These are phyloP conservation scores for Parmelia sp. DNA, from an alignment of 495 filamentous ascomycete species.

Conservation along the genomic window DNA sequence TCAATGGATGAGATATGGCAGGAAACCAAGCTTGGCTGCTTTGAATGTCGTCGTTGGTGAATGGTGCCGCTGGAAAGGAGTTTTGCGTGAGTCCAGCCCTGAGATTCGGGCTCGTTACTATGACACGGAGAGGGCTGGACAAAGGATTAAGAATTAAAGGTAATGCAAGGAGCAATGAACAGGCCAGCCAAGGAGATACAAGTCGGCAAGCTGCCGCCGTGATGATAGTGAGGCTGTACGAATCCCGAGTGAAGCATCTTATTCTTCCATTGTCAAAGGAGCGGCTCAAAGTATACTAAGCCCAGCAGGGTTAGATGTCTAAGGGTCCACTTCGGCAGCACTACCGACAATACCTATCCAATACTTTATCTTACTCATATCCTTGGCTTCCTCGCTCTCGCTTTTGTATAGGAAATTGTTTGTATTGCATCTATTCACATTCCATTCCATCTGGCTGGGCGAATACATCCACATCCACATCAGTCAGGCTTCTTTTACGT, in stretches of 20 bases:
- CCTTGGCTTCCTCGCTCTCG: no score
- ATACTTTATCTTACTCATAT: no score
- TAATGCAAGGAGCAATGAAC: background rate
- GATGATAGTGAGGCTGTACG: background rate
- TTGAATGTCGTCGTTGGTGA: background rate
- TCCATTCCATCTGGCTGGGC: background rate
- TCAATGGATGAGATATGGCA: background rate
- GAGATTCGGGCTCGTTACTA: background rate
- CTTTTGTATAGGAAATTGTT: no score
- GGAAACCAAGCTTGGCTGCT: background rate
- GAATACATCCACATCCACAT: background rate
- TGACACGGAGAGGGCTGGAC: background rate
- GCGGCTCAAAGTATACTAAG: background rate
- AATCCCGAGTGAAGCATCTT: background rate
- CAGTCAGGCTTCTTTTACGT: background rate
- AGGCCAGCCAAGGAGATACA: background rate
- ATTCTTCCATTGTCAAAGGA: background rate
- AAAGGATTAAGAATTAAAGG: slow-evolving; percentile 1
- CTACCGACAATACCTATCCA: no score
- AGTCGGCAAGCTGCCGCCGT: background rate
- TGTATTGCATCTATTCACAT: no score
- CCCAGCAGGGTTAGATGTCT: background rate
- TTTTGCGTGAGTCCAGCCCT: slow-evolving; percentile 1
- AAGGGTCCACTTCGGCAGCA: no score
- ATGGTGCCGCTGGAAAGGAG: slow-evolving; percentile 3